These are phyloP conservation scores for Xylaria sp. DNA, from an alignment of 2,329 filamentous ascomycete genomes.

Conservation along the genomic window DNA sequence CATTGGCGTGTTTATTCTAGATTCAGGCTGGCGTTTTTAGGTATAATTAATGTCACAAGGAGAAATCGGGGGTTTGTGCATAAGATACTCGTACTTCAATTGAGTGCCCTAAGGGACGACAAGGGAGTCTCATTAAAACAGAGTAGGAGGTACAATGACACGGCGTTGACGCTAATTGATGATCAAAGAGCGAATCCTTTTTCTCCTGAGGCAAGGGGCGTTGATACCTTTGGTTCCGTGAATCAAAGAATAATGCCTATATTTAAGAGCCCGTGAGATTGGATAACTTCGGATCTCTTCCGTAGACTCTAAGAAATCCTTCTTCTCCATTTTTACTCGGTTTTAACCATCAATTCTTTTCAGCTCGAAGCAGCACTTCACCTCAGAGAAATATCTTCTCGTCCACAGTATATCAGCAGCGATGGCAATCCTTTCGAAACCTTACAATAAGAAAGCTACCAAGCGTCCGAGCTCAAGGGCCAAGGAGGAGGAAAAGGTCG, in stretches of 20 bases:
- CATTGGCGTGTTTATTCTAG: no score
- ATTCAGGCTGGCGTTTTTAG: no score
- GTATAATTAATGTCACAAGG: not conserved
- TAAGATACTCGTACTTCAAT: not conserved
- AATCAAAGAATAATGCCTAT: conserved; percentile 5
- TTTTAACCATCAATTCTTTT: not conserved
- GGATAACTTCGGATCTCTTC: not conserved
- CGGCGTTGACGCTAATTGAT: not conserved
- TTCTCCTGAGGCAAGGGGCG: not conserved
- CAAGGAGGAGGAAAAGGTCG: conserved; percentile 16
- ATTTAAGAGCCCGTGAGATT: not conserved
- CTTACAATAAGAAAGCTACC: not conserved
- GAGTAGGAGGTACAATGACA: not conserved
- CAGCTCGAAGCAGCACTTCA: not conserved
- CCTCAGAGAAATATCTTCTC: not conserved
- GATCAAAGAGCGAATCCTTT: not conserved
- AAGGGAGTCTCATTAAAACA: not conserved
- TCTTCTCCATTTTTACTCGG: no score
- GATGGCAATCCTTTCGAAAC: not conserved
- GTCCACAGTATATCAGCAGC: not conserved
- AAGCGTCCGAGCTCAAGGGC: conserved; percentile 1
- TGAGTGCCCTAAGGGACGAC: not conserved
- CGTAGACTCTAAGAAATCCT: not conserved
- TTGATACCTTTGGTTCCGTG: not conserved
- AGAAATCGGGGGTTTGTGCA: not conserved